Conservation (phyloP, 805 yeast genomes). For the Naumovozyma baii region DNA sequence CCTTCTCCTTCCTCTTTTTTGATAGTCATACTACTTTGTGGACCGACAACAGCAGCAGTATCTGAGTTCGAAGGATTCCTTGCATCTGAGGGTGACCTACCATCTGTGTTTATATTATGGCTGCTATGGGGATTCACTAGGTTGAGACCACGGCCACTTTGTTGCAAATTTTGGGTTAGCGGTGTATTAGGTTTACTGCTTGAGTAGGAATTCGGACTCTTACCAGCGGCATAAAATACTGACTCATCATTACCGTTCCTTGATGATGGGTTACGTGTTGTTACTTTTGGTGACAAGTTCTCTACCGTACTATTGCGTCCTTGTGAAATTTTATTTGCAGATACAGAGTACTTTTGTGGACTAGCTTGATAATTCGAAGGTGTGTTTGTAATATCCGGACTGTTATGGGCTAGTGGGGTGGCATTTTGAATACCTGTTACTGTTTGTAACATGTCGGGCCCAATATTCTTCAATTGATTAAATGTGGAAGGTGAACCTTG, state of each 20-base stretch:
- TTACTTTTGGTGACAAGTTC: too few relatives aligned
- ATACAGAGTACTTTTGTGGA: too few relatives aligned
- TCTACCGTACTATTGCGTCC: background rate
- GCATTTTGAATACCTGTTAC: constrained; percentile 9
- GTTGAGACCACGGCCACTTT: background rate
- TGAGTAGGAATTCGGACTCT: background rate
- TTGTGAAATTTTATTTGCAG: background rate
- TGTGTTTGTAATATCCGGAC: background rate
- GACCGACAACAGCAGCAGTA: background rate
- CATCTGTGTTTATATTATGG: too few relatives aligned
- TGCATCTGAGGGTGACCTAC: too few relatives aligned
- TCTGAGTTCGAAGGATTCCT: too few relatives aligned
- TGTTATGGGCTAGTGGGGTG: background rate
- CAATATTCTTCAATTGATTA: background rate
- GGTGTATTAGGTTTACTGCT: background rate
- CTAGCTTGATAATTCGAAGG: background rate
- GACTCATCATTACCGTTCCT: background rate
- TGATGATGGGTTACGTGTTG: too few relatives aligned
- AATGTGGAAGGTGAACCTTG: constrained; percentile 10
- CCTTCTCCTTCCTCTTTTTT: too few relatives aligned
- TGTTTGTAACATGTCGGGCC: constrained; percentile 13
- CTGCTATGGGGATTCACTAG: background rate
- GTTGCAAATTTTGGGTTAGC: background rate
- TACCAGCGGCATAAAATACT: background rate
- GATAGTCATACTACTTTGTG: too few relatives aligned